Conservation (phyloP, 768 basidiomycete species). For the Russula sp. region DNA sequence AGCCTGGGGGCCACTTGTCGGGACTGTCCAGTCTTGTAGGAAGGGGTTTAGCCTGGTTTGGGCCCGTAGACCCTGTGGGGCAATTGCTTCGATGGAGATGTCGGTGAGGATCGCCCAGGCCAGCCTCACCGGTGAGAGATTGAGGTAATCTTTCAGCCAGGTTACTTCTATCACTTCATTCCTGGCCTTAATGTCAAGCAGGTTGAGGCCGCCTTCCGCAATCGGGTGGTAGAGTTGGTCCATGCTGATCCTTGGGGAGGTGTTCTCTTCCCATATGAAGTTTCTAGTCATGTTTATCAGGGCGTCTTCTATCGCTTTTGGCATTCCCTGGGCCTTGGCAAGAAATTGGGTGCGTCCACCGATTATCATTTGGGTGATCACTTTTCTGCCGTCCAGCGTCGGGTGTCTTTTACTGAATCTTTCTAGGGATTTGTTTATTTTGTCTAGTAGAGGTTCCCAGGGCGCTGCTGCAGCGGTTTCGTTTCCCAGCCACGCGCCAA, state of each 20-base stretch:
- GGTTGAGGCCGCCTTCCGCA: neutral
- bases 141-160: neutral
- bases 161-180: neutral
- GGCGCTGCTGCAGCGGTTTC: neutral
- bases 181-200: neutral
- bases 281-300: slow-evolving; percentile 17
- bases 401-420: too few relatives aligned
- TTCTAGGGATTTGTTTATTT: too few relatives aligned
- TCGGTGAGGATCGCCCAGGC: slow-evolving; percentile 19
- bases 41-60: too few relatives aligned
- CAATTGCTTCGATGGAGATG: slow-evolving; percentile 3
- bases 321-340: too few relatives aligned
- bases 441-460: too few relatives aligned
- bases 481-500: neutral
- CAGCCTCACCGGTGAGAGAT: neutral
- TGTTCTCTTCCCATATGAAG: slow-evolving; percentile 1
- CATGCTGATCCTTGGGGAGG: neutral
- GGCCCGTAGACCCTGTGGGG: slow-evolving; percentile 1
- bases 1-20: too few relatives aligned
- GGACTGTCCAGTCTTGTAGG: too few relatives aligned
- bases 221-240: neutral
- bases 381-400: too few relatives aligned
- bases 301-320: neutral
- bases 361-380: too few relatives aligned
- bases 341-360: too few relatives aligned